Evolutionary conservation across 2,329 filamentous ascomycete genomes (phyloP).

Genomic region (Westerdykella ornata): DNA sequence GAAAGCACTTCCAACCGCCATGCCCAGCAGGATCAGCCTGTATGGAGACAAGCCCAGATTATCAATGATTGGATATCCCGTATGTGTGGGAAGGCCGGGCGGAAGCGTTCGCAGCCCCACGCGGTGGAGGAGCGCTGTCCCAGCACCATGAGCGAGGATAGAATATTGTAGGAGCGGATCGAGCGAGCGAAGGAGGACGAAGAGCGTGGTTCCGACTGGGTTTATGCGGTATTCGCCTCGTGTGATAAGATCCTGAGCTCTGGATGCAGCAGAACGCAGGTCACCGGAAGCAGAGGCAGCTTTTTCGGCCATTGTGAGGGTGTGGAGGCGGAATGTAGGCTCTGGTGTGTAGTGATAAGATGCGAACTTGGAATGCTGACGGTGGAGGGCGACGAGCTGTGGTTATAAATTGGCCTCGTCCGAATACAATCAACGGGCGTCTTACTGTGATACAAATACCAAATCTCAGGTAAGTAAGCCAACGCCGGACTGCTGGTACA

Average conservation of each 20-base stretch:
- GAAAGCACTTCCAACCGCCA: constrained; percentile 47
- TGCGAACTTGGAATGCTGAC: not conserved
- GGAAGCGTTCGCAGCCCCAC: constrained; percentile 43
- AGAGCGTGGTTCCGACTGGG: constrained; percentile 36
- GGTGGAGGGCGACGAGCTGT: not conserved
- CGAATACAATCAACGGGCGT: too few relatives aligned
- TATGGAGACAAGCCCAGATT: constrained; percentile 46
- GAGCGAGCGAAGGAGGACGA: constrained; percentile 43
- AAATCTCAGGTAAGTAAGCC: too few relatives aligned
- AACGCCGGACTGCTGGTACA: too few relatives aligned
- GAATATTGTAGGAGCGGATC: constrained; percentile 46
- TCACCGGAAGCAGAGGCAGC: constrained; percentile 12
- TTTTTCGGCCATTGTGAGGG: constrained; percentile 6
- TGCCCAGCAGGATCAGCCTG: constrained; percentile 46
- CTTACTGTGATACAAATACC: too few relatives aligned
- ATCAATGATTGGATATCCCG: constrained; percentile 38
- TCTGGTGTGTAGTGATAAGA: not conserved
- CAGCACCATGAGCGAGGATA: constrained; percentile 42
- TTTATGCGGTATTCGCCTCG: constrained; percentile 40
- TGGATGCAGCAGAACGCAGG: constrained; percentile 25
- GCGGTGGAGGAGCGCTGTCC: constrained; percentile 40
- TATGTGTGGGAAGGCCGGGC: constrained; percentile 37
- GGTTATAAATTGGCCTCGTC: too few relatives aligned
- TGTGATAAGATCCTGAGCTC: constrained; percentile 34
- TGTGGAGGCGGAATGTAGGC: not conserved